Conservation (phyloP, 106 monocot genomes). For the Acorus gramineus region DNA sequence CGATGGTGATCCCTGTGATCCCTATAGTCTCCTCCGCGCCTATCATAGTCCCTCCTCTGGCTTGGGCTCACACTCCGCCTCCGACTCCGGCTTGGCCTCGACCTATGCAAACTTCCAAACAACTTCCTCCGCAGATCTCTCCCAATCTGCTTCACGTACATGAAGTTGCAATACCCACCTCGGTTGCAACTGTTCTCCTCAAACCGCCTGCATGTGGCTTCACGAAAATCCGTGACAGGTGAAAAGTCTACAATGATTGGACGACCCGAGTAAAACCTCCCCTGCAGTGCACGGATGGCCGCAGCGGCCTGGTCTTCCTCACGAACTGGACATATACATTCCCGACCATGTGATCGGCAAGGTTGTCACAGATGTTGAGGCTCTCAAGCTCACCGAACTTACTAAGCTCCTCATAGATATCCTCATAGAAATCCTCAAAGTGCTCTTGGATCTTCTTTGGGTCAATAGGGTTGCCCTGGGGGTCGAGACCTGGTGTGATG, state of each 20-base stretch:
- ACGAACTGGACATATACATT: slow-evolving; percentile 68
- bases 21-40: slow-evolving; percentile 16
- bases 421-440: slow-evolving; percentile 76
- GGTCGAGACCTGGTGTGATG: slow-evolving; percentile 60
- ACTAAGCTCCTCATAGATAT: slow-evolving; percentile 60
- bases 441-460: slow-evolving; percentile 62
- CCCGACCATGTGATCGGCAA: slow-evolving; percentile 74
- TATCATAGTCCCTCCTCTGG: slow-evolving; percentile 18
- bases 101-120: slow-evolving; percentile 31
- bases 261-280: slow-evolving; percentile 55
- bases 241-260: slow-evolving; percentile 73
- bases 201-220: slow-evolving; percentile 64
- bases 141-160: slow-evolving; percentile 75
- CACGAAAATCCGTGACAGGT: slow-evolving; percentile 60
- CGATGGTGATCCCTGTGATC: slow-evolving; percentile 8
- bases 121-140: slow-evolving; percentile 52
- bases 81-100: slow-evolving; percentile 18
- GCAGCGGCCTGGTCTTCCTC: slow-evolving; percentile 67
- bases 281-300: slow-evolving; percentile 48
- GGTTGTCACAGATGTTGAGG: slow-evolving; percentile 67
- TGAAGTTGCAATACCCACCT: slow-evolving; percentile 72
- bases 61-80: slow-evolving; percentile 30
- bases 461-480: slow-evolving; percentile 59
- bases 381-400: slow-evolving; percentile 66
- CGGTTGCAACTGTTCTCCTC: slow-evolving; percentile 79